Base-by-base conservation (phyloP, 2,329 filamentous ascomycete species). In the Penicillium sp. region DNA sequence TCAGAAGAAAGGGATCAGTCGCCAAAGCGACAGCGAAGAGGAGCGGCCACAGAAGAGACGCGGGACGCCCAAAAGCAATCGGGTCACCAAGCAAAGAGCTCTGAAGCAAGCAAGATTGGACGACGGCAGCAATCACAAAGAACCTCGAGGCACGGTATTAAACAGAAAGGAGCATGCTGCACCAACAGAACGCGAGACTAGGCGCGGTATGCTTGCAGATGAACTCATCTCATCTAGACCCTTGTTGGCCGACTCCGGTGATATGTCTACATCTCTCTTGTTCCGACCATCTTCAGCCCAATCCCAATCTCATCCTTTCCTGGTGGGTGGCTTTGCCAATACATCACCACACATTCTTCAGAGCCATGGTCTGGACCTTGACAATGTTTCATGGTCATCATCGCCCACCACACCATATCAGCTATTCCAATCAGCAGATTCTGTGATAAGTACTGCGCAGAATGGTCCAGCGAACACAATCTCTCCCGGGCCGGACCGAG, bases 381-480 rank as follows among this genome's bases (percentile, higher is more conserved):
- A 46, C 16, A 37, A 47, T 43, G 27, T 49, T 30, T 49, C 55
- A 4, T 52, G 46, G 46, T 56, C 59, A 4, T 53, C 59, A 2
- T 33, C 41, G 4, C 39, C 53, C 3, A 54, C 53, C 22, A 58
- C 59, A 4, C 54, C 59, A 12, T 52, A 46, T 18, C 48, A 53
- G n/a, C 28, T 53, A 13, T 30, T 52, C 22, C 54, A 57, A 12
- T 64, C 66, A 13, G 67, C 68, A 11, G 60, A 58, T 46, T 64
- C 64, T 3, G 57, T 69, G 1, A 55, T 70, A 28, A 71, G 65
- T 41, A 69, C 69, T 28, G 64, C 70, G 11, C 62, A 64, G 19
- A 72, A 66, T 11, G 66, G 72, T 42, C 66, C 69, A 0, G 72
- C 72, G 53, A 66, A 71, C 51, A 57, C 56, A 3, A 53, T 72